Conservation (phyloP, 2,329 filamentous ascomycete genomes). For the Cadophora sp. region DNA sequence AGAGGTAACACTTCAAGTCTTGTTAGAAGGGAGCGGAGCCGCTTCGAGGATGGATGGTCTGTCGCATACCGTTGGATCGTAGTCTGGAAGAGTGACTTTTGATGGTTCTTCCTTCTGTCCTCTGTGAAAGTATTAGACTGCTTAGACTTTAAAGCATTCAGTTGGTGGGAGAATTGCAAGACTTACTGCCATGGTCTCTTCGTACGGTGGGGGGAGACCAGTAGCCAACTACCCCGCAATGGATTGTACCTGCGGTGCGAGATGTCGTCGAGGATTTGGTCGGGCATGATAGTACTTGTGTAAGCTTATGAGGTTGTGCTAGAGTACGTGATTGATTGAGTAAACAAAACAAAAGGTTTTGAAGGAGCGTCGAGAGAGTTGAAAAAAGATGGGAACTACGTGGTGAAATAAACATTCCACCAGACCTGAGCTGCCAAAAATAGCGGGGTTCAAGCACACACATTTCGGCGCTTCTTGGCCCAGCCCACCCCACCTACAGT, state of each 20-base stretch:
- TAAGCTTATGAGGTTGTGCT: background rate
- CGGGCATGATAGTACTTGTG: constrained; percentile 62
- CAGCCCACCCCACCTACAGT: background rate
- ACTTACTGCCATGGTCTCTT: constrained; percentile 97
- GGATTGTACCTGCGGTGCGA: constrained; percentile 95
- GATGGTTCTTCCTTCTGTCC: constrained; percentile 78
- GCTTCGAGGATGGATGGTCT: constrained; percentile 11
- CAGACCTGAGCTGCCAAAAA: background rate
- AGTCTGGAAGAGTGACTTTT: constrained; percentile 74
- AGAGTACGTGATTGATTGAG: background rate
- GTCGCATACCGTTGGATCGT: constrained; percentile 72
- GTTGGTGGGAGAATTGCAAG: background rate
- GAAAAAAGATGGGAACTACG: constrained; percentile 3
- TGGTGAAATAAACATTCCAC: background rate
- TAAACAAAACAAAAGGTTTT: background rate
- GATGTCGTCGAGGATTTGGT: constrained; percentile 88
- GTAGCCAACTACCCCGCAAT: constrained; percentile 85
- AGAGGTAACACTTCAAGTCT: constrained; percentile 81
- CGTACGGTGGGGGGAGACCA: constrained; percentile 94
- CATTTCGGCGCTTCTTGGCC: background rate
- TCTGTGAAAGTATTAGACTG: constrained; percentile 52
- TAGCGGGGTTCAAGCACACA: background rate
- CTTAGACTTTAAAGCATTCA: constrained; percentile 26
- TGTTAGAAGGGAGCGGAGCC: constrained; percentile 30
- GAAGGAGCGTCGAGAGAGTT: background rate